Base-by-base conservation (phyloP, 169 alveolate species). In the Plasmodium malariae region DNA sequence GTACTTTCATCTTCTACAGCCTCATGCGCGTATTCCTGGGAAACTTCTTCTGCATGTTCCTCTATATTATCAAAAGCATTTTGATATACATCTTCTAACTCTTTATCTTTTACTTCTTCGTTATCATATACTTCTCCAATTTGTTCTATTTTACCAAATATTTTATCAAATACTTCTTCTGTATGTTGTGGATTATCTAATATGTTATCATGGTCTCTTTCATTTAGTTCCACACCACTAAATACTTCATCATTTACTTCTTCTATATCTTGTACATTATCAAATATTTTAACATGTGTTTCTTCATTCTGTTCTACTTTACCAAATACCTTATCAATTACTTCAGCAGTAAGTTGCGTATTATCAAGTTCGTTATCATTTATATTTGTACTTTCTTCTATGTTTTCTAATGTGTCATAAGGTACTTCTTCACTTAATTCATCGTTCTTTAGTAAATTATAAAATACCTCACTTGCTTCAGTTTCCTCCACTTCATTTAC, bases 91-190 rank as follows among this genome's bases (percentile, higher is more conserved):
- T 40, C 51, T 40, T 40, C 51, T 9, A 40, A 40, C n/a, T 40
- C 51, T 6, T 40, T 40, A 40, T 40, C 51, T 6, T 40, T 40
- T 6, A 9, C 51, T 5, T 40, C 51, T 5, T 40, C 51, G 51
- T 40, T 40, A n/a, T n/a, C n/a, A n/a, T n/a, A n/a, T n/a, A n/a
- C n/a, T 65, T 65, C 57, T 28, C 3, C 74, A n/a, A 36, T 54
- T n/a, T 6, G 26, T 11, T 51, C 62, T 6, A 51, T 3, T 3
- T 51, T 51, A 5, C 21, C 62, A 6, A 6, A 51, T n/a, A n/a
- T 3, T 3, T 51, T 51, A 51, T 51, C 28, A 51, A 11, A 3
- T 6, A 19, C 28, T n/a, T 51, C 62, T 6, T 51, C 62, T n/a
- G 6, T 65, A 48, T 65, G 21, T 36, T 65, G 55, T 9, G 34